Evolutionary conservation across 371 early-diverging fungal genomes (phyloP), one percentile per base, ranked within the genome.

Genomic region (Apophysomyces variabilis): DNA sequence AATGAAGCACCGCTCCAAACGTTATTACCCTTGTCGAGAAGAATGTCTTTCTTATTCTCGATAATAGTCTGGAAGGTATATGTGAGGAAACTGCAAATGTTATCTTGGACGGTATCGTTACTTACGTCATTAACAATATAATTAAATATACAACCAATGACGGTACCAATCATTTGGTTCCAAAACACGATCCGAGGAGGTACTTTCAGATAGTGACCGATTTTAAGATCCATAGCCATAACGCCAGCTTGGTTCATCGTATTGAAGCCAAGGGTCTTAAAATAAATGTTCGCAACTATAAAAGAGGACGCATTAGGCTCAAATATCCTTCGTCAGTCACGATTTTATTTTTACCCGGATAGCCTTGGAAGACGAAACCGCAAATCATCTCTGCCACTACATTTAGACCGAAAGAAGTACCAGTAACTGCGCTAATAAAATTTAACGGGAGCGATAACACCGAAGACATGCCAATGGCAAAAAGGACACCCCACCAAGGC

Each of bases 201-300:
- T 1, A 91, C 85, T 74, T 92, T 92, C 77, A 92, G 87, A 69
- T 92, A 92, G 44, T 89, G 87, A 11, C 90, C 91, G 38, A 91
- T 79, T 62, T 91, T 91, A 46, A 89, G 83, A 70, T 90, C 90
- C 12, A 66, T 63, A 0, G 84, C 83, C 72, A 87, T 78, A n/a
- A 66, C 16, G 37, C 85, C 78, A 4, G 87, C 84, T 72, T 88
- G 86, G 9, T 61, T 68, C 70, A 88, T 65, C 4, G 88, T 83
- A 57, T 82, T 84, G 43, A 75, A 77, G 5, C 89, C 86, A 41
- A 80, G 57, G 1, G 68, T 73, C 63, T 75, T 75, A 59, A 80
- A 79, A 44, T 73, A 75, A 65, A 75, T 72, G 65, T 74, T 76
- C 3, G 54, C 54, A 9, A 50, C 54, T 50, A 50, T n/a, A 47